Conservation (phyloP, 2,329 filamentous ascomycete species). For the Taxawa tesnikishii region DNA sequence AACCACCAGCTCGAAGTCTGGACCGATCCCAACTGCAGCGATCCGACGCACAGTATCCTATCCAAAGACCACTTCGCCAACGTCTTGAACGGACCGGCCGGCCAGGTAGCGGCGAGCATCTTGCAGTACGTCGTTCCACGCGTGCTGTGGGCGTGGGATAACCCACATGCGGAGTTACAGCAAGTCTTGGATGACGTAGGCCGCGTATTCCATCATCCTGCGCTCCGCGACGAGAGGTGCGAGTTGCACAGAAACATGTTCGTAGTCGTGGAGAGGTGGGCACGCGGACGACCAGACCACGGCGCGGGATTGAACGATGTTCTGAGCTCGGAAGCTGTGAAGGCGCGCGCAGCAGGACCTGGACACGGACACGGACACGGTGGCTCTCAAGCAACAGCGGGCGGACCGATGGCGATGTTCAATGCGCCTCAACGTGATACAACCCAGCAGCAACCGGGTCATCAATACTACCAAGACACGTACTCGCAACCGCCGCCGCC, state of each 20-base stretch:
- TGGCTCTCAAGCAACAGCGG: background rate
- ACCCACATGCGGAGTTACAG: slow-evolving; percentile 67
- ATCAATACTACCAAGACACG: no score
- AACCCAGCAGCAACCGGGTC: no score
- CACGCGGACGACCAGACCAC: slow-evolving; percentile 53
- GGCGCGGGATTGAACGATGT: slow-evolving; percentile 57
- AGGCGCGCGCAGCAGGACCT: slow-evolving; percentile 51
- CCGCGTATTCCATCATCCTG: slow-evolving; percentile 82
- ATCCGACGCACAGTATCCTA: slow-evolving; percentile 39
- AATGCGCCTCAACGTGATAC: no score
- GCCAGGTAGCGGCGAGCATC: slow-evolving; percentile 41
- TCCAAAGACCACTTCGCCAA: slow-evolving; percentile 41
- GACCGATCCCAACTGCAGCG: slow-evolving; percentile 32
- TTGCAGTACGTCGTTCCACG: slow-evolving; percentile 81
- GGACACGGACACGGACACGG: background rate
- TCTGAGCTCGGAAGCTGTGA: slow-evolving; percentile 76
- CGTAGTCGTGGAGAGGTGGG: slow-evolving; percentile 72
- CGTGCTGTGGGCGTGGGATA: slow-evolving; percentile 85
- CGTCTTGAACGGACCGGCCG: slow-evolving; percentile 36
- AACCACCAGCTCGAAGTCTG: slow-evolving; percentile 40
- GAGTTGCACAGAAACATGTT: slow-evolving; percentile 88
- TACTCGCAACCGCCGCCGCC: no score
- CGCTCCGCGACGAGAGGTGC: slow-evolving; percentile 58
- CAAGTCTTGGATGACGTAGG: slow-evolving; percentile 74
- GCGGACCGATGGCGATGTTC: background rate